These are phyloP conservation scores for Dipodascus geniculatus DNA, from an alignment of 805 yeast genomes.

Conservation along the genomic window DNA sequence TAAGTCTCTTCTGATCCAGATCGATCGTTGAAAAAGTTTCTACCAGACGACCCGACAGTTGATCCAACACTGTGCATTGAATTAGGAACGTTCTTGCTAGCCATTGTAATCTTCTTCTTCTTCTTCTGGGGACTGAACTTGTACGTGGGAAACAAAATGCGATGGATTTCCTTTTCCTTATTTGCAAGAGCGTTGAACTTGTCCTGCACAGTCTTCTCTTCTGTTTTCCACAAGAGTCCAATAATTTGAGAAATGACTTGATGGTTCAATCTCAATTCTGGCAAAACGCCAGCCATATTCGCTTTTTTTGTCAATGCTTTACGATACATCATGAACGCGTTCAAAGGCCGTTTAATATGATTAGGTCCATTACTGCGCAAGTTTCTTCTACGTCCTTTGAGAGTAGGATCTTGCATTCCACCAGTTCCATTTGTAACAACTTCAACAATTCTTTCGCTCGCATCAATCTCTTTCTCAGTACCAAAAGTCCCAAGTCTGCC, in stretches of 20 bases:
- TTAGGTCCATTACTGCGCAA: conserved; percentile 2
- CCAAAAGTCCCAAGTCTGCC: neutral
- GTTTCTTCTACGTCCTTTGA: neutral
- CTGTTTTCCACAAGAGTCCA: conserved; percentile 37
- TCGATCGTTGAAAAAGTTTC: neutral
- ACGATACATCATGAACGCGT: conserved; percentile 37
- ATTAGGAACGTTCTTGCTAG: neutral
- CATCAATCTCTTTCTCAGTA: neutral
- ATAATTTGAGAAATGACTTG: conserved; percentile 32
- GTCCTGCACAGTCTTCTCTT: conserved; percentile 26
- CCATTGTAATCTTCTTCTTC: conserved; percentile 6
- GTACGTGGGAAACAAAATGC: conserved; percentile 32
- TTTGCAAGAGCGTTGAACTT: conserved; percentile 29
- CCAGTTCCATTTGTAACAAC: neutral
- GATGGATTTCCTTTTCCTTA: conserved; percentile 32
- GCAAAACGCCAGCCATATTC: conserved; percentile 19
- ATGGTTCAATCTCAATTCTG: conserved; percentile 28
- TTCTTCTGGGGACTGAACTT: conserved; percentile 33
- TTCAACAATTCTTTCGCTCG: neutral
- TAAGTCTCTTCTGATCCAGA: neutral
- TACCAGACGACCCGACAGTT: neutral
- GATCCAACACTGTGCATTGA: neutral
- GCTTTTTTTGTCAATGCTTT: conserved; percentile 33
- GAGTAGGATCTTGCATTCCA: neutral
- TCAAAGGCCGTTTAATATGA: conserved; percentile 36